Base-by-base conservation (phyloP, 257 asterid species). In the Echites panduratus region DNA sequence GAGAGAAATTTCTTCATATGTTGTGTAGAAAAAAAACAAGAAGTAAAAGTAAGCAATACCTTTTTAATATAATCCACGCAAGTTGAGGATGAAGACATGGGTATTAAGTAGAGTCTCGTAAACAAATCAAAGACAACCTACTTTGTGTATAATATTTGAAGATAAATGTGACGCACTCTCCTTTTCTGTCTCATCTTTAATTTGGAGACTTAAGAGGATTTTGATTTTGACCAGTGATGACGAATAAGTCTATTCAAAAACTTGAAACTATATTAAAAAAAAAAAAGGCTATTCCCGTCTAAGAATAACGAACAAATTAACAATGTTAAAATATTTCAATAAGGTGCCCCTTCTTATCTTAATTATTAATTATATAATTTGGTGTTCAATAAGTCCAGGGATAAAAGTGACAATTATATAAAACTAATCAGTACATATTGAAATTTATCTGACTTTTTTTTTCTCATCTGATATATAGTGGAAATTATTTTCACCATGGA, bases 31-130 rank as follows among this genome's bases (percentile, higher is more conserved):
- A 62, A 58, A 75, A 77, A 74, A 76, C 80, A 69, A 53, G 72
- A 52, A 61, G 27, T 69, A 45, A 62, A 74, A 71, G 52, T 70
- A 81, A 90, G 85, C 20, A 24, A 64, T 40, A 24, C 5, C 27
- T 63, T 62, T 71, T 35, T 50, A 64, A 70, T 43, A 61, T 64
- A 70, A 63, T 24, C 27, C 32, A 58, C 16, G 44, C 87, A 80
- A 84, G 85, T 84, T 82, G 96, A 77, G 84, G 79, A 85, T 78
- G 85, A 85, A 76, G 92, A 90, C 94, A 88, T 78, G 76, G 86
- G 82, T 73, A 70, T 85, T 85, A 77, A 79, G 90, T 81, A 85
- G 86, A 88, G 85, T 83, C 82, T 81, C 81, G 11, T 45, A 76
- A 76, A 82, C 59, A 27, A 76, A 76, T 80, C 59, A 27, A 63